Conservation (phyloP, 441 rosid genomes). For the Rhodomyrtus psidioides region DNA sequence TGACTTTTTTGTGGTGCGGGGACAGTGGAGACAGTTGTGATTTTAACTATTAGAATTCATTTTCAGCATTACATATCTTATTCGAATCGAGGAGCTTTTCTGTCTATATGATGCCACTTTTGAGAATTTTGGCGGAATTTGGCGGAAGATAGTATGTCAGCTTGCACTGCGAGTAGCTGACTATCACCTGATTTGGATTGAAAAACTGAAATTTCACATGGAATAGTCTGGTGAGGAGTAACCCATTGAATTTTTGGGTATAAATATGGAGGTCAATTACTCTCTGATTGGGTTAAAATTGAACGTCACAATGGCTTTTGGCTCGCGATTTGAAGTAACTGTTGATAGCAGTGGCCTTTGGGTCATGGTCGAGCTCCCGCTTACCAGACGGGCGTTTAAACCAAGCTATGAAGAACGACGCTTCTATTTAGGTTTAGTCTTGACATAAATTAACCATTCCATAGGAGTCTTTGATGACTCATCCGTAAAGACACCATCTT, state of each 20-base stretch:
- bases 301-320: neutral
- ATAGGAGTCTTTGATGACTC: neutral
- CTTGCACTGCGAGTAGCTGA: neutral
- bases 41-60: neutral
- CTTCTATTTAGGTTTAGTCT: neutral
- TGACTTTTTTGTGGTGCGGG: neutral
- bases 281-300: neutral
- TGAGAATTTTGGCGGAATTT: neutral
- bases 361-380: neutral
- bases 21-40: neutral
- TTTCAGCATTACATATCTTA: neutral
- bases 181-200: neutral
- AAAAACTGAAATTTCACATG: neutral
- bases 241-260: neutral
- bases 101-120: neutral
- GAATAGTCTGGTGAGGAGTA: neutral
- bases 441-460: neutral
- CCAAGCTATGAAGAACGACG: neutral
- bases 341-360: neutral
- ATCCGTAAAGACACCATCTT: neutral
- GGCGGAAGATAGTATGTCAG: neutral
- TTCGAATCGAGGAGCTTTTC: neutral
- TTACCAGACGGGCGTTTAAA: neutral
- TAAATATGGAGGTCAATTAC: neutral
- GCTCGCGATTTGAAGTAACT: neutral